Evolutionary conservation across 164 flowering plant species (phyloP), one percentile per base, ranked within the genome.

Genomic region (Hamamelis virginiana): DNA sequence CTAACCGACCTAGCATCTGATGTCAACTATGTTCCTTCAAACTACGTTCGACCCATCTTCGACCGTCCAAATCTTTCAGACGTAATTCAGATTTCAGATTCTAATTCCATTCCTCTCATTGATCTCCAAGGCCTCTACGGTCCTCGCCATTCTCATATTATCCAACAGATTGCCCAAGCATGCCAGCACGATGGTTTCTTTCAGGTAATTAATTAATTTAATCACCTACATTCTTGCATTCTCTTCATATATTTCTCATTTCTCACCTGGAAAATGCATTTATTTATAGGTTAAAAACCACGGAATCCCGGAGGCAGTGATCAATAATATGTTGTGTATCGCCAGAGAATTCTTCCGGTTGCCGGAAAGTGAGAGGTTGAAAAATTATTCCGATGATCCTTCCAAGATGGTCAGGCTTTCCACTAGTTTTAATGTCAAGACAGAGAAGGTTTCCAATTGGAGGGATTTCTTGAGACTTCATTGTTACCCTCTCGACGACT

Each of bases 241-340:
- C n/a, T n/a, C n/a, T n/a, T n/a, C n/a, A n/a, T n/a, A n/a, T n/a
- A n/a, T n/a, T n/a, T n/a, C n/a, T n/a, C n/a, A n/a, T n/a, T n/a
- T n/a, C n/a, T n/a, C n/a, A n/a, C n/a, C n/a, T n/a, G n/a, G n/a
- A n/a, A n/a, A n/a, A n/a, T n/a, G n/a, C n/a, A n/a, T n/a, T n/a
- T n/a, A n/a, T n/a, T n/a, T n/a, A n/a, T n/a, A 86, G 89, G 78
- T 87, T 0, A 84, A 78, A 72, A 89, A 89, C 75, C 91, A 89
- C 65, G 90, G 90, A 9, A 64, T 89, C 8, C 78, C 89, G 2
- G 75, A 74, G 18, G 21, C 8, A 3, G 70, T 75, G 66, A 67
- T 89, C 12, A 64, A 76, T 3, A 76, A 72, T 10, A 78, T 89
- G 76, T 13, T 86, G 23, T 8, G 47, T 22, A 43, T 78, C 14